These are phyloP conservation scores for Monosporascus sp. DNA, from an alignment of 2,329 filamentous ascomycete species.

Conservation along the genomic window DNA sequence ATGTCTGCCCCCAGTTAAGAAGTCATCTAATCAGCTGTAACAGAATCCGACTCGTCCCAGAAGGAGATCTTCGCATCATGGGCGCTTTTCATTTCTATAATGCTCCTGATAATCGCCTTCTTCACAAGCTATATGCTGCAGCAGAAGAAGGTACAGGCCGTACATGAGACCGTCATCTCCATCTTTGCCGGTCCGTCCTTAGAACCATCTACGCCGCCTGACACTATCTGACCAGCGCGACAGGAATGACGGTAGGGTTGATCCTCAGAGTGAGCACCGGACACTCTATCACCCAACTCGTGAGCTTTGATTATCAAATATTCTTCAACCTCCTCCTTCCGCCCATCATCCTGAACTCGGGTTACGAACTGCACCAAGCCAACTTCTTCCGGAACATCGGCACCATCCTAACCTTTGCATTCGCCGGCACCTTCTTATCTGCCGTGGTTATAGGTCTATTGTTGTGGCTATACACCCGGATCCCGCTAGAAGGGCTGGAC, in stretches of 20 bases:
- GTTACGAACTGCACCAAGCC: conserved; percentile 94
- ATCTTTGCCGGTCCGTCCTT: conserved; percentile 78
- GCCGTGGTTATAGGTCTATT: conserved; percentile 90
- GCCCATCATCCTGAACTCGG: conserved; percentile 93
- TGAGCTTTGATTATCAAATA: conserved; percentile 98
- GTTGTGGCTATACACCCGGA: conserved; percentile 80
- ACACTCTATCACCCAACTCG: conserved; percentile 79
- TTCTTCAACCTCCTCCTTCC: conserved; percentile 99
- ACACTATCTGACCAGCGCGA: conserved; percentile 2
- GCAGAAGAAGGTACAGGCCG: conserved; percentile 92
- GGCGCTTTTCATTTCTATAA: conserved; percentile 94
- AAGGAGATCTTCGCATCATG: conserved; percentile 95
- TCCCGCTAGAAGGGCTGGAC: conserved; percentile 78
- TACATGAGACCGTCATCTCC: conserved; percentile 96
- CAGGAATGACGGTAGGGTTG: conserved; percentile 92
- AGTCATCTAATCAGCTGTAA: conserved; percentile 24
- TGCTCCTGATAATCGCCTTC: conserved; percentile 87
- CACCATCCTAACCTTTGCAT: conserved; percentile 94
- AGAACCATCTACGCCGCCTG: conserved; percentile 1
- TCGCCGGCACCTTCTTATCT: conserved; percentile 94
- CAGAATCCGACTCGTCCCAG: conserved; percentile 73
- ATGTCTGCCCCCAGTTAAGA: background rate
- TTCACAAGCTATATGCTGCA: conserved; percentile 97
- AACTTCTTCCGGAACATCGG: conserved; percentile 99
- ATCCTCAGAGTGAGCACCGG: conserved; percentile 77